Base-by-base conservation (phyloP, 352 stramenopile species). In the Halophytophthora batemanensis region DNA sequence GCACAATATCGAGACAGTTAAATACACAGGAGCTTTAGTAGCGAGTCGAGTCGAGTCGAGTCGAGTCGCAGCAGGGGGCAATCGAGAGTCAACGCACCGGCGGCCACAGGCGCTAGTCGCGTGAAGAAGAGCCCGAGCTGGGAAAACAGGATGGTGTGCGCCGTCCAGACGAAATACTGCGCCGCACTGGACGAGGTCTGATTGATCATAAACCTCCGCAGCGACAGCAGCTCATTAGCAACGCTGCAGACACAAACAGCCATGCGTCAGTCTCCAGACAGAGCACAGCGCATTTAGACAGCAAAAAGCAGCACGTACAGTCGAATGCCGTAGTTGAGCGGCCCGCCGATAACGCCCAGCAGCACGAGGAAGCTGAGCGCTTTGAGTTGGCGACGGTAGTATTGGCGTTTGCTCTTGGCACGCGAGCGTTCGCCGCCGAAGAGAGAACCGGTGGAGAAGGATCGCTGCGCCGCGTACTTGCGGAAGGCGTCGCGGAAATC, bases 351-450 rank as follows among this genome's bases (percentile, higher is more conserved):
- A 36, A 93, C 71, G 12, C 84, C 84, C 17, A 95, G 63, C 15
- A 95, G 65, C 15, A 93, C 52, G 40, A 95, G 66, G 53, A 95
- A 95, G 47, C 63, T 73, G 18, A 90, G 60, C 14, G 82, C 78
- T 43, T 86, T 89, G 45, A 82, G 19, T 43, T 93, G 82, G 7
- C 76, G 70, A 31, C 64, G 50, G 37, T 87, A 88, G 64, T 86
- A 89, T 21, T 59, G 63, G 7, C 23, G 45, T 34, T 68, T 61
- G 52, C 59, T 74, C 47, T 70, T 72, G 29, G 58, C 70, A 7
- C 66, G 69, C 47, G 55, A 53, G 31, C 64, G 67, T 28, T 70
- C 51, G 17, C 77, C 77, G 7, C 81, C 81, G 57, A 91, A 91
- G 31, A 91, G 77, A 33, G 81, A 91, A 4, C 56, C 50, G 12